These are phyloP conservation scores for Gossypium schwendimanii DNA, from an alignment of 441 rosid species.

Conservation along the genomic window DNA sequence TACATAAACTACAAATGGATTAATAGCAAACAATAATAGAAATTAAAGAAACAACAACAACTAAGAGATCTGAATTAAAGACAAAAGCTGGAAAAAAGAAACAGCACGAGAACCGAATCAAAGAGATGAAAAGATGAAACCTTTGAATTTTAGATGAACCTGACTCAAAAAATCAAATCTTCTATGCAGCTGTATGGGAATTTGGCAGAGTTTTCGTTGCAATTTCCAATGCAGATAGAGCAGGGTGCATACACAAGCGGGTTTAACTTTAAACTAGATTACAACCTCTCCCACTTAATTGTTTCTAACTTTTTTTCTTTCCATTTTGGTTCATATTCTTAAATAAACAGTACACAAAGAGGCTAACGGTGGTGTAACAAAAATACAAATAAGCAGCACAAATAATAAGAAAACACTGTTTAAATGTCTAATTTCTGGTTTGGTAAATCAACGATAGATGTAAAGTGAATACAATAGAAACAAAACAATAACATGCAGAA, in stretches of 20 bases:
- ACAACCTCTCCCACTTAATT: too few relatives aligned
- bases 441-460: background rate
- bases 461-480: background rate
- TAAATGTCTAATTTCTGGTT: background rate
- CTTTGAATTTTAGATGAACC: conserved; percentile 13
- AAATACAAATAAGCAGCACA: background rate
- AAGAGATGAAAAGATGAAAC: conserved; percentile 4
- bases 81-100: background rate
- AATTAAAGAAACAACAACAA: background rate
- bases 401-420: background rate
- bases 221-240: background rate
- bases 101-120: conserved; percentile 8
- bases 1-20: background rate
- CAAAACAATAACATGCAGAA: background rate
- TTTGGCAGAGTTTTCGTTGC: background rate
- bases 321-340: background rate
- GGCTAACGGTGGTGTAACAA: background rate
- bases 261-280: too few relatives aligned
- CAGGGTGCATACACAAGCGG: background rate
- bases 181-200: background rate
- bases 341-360: background rate
- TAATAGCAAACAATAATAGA: background rate
- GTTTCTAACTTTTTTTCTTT: background rate
- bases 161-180: conserved; percentile 14
- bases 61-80: background rate